Evolutionary conservation across 225 moss, liverwort and hornwort species (phyloP), one percentile per base, ranked within the genome.

Genomic region (Neckera pumila): DNA sequence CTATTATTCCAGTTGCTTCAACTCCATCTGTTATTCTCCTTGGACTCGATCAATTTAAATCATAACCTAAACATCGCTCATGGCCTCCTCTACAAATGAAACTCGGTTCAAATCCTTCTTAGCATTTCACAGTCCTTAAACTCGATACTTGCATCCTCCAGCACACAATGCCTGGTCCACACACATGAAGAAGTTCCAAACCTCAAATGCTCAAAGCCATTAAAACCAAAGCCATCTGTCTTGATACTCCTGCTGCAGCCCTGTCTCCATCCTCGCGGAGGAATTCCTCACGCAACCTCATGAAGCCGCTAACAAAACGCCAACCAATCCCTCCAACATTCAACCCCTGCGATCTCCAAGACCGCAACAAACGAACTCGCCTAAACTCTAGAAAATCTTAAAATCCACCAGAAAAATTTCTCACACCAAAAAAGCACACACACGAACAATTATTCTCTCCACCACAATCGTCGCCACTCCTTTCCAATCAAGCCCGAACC

Each of bases 21-120:
- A 30, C 69, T 86, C 79, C 67, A 90, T 56, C 80, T 69, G 19
- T 47, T 70, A 2, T 67, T 76, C 66, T 42, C 86, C 86, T 31
- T 38, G 19, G 63, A 79, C 76, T 56, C 33, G 81, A 82, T 81
- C 84, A 70, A 84, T 75, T 82, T 33, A 38, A 76, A 87, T 43
- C 81, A 75, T 81, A 87, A 90, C 90, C 90, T 90, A 89, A 84
- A 81, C 51, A 86, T 79, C 63, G 22, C 64, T 26, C n/a, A 36
- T 57, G 57, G 77, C 75, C 66, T 87, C 56, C 62, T 65, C 81
- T 38, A 76, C 71, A 49, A 87, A 45, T 47, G 62, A 85, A 87
- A 71, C 85, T 63, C 78, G 57, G 42, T 60, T 53, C 22, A 71
- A 81, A 85, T 87, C 65, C 64, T 38, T 81, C 84, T 45, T 25